These are phyloP conservation scores for Sporisorium sorghi DNA, from an alignment of 1,284 basidiomycete species.

Conservation along the genomic window DNA sequence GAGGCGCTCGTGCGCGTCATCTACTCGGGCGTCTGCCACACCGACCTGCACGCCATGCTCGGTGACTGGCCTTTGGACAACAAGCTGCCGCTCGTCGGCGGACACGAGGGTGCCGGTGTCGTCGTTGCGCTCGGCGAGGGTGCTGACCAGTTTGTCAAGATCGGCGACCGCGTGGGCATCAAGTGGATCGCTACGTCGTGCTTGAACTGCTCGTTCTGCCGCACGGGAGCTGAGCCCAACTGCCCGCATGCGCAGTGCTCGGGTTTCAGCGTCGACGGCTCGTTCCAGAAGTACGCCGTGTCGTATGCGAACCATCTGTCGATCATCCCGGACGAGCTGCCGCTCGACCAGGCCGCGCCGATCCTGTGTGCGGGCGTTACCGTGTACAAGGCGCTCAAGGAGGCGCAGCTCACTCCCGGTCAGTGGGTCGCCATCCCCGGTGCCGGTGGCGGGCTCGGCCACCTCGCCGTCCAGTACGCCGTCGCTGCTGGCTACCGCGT, in stretches of 20 bases:
- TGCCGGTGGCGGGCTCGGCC: conserved; percentile 76
- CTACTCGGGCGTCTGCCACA: conserved; percentile 59
- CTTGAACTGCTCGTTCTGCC: conserved; percentile 79
- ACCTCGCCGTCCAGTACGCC: conserved; percentile 62
- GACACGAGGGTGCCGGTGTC: conserved; percentile 78
- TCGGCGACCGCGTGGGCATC: conserved; percentile 86
- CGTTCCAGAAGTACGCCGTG: conserved; percentile 79
- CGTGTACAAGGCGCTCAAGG: conserved; percentile 85
- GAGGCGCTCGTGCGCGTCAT: conserved; percentile 83
- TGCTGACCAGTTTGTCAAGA: conserved; percentile 74
- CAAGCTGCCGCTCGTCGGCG: conserved; percentile 81
- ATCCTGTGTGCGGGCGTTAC: conserved; percentile 82
- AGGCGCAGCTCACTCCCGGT: conserved; percentile 76
- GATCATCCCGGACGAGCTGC: conserved; percentile 70
- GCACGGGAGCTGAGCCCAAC: conserved; percentile 77
- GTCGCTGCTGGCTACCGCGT: conserved; percentile 74
- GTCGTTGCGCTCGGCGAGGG: conserved; percentile 82
- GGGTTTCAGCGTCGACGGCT: conserved; percentile 80
- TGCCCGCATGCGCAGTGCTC: conserved; percentile 44
- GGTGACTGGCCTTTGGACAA: conserved; percentile 70
- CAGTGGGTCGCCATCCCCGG: conserved; percentile 85
- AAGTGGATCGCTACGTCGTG: conserved; percentile 76
- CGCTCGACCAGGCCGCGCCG: conserved; percentile 80
- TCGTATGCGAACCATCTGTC: conserved; percentile 79
- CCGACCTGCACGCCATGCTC: conserved; percentile 57